Evolutionary conservation across 225 moss, liverwort and hornwort species (phyloP).

Genomic region (Antitrichia curtipendula): DNA sequence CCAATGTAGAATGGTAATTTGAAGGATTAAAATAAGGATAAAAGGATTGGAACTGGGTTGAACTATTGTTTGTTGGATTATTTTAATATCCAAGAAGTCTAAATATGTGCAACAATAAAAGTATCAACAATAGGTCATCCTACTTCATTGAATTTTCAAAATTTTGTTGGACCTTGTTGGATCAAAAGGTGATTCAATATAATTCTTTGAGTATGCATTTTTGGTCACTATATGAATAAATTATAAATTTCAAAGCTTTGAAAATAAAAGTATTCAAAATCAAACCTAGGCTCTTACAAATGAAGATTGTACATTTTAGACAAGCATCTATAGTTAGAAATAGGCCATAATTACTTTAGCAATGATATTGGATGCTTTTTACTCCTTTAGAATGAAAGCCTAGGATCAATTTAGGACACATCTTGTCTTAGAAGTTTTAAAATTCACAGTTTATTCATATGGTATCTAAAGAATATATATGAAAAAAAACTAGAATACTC

Average conservation of each 20-base stretch:
- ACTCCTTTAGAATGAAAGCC: neutral
- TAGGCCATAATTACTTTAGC: neutral
- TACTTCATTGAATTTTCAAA: neutral
- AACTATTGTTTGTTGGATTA: neutral
- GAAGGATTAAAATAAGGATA: neutral
- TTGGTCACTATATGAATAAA: neutral
- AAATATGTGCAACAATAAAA: neutral
- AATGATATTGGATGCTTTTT: neutral
- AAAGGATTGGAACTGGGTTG: neutral
- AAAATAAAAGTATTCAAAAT: neutral
- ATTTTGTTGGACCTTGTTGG: neutral
- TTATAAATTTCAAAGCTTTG: fast-evolving
- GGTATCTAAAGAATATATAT: neutral
- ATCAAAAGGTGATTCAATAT: neutral
- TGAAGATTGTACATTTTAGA: neutral
- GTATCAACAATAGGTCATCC: neutral
- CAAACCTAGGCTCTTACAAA: neutral
- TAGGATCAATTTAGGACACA: neutral
- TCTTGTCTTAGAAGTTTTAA: neutral
- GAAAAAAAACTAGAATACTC: neutral
- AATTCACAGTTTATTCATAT: neutral
- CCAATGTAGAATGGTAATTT: fast-evolving
- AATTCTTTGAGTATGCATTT: neutral
- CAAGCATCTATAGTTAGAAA: neutral
- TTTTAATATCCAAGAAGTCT: neutral